Percentiles rank a stretch among this genome's conserved stretches.
These are phyloP conservation scores for Stipa capillata DNA, from an alignment of 176 grass and related monocot species.

Conservation along the genomic window DNA sequence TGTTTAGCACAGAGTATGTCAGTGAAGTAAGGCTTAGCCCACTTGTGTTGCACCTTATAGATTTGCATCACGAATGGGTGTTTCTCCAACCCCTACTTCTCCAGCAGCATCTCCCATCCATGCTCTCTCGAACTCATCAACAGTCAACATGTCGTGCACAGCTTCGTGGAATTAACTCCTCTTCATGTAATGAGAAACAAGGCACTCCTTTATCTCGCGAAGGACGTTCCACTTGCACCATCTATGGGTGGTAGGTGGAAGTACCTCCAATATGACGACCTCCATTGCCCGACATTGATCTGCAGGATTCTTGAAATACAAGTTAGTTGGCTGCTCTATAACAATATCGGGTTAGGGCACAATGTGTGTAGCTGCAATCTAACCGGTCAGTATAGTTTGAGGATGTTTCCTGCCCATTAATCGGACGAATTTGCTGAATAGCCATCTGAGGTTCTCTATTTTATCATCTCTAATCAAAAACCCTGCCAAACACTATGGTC, in stretches of 20 bases:
- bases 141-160: not conserved
- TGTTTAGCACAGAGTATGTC: not conserved
- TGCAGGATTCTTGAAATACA: not conserved
- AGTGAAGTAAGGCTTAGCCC: not conserved
- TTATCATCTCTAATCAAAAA: not conserved
- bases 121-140: constrained; percentile 4
- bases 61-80: not conserved
- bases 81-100: not conserved
- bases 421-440: not conserved
- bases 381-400: not conserved
- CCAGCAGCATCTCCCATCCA: not conserved
- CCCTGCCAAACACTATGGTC: not conserved
- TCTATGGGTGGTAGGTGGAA: not conserved
- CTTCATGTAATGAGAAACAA: not conserved
- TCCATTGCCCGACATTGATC: not conserved
- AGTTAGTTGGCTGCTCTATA: not conserved
- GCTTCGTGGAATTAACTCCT: not conserved
- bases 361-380: not conserved
- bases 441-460: not conserved
- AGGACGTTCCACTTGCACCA: constrained; percentile 7
- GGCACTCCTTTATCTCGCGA: not conserved
- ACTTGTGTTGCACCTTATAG: not conserved
- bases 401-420: not conserved
- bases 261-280: not conserved
- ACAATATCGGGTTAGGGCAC: not conserved